Conservation (phyloP, 805 yeast genomes). For the Candida ovalis region DNA sequence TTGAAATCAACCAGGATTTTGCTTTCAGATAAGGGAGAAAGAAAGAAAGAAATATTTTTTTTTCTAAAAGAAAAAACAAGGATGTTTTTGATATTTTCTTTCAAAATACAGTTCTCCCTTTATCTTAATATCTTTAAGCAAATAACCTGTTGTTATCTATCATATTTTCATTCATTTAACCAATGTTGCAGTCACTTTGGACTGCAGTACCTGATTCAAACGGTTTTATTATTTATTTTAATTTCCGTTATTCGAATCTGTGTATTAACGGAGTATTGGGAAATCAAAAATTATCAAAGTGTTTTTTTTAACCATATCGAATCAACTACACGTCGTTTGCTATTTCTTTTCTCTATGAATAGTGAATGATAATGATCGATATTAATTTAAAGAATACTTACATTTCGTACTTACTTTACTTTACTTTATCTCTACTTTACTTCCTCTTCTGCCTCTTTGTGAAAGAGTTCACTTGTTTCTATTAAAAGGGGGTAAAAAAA, state of each 20-base stretch:
- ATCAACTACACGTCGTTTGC: not conserved
- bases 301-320: slow-evolving; percentile 1
- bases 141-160: too few relatives aligned
- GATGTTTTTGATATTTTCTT: not conserved
- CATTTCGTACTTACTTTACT: not conserved
- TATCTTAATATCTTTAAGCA: not conserved
- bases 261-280: slow-evolving; percentile 63
- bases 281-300: slow-evolving; percentile 20
- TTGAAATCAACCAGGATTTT: too few relatives aligned
- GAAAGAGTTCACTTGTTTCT: not conserved
- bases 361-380: not conserved
- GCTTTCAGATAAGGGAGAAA: too few relatives aligned
- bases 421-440: not conserved
- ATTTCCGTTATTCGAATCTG: slow-evolving; percentile 20
- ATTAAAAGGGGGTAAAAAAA: not conserved
- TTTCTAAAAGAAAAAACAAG: too few relatives aligned
- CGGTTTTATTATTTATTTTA: slow-evolving; percentile 8
- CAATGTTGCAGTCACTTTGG: slow-evolving; percentile 53
- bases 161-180: slow-evolving; percentile 24
- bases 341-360: not conserved
- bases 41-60: not conserved
- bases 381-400: not conserved
- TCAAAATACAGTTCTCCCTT: not conserved
- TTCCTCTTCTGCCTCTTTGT: too few relatives aligned
- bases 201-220: slow-evolving; percentile 45